phyloP scores from a whole-genome alignment of 441 rosid genomes.

The Populus hybrid region DNA sequence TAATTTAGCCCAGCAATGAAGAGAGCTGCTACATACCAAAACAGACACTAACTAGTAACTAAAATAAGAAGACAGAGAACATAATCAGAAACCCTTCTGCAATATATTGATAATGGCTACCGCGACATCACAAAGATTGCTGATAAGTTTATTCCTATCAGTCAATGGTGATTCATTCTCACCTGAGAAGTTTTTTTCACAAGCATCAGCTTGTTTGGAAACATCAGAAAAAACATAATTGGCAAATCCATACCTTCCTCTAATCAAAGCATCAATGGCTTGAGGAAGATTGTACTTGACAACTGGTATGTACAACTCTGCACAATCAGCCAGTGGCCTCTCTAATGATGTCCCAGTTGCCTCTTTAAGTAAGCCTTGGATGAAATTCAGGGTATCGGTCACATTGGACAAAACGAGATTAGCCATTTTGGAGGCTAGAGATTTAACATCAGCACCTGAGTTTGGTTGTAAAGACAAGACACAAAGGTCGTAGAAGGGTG shows the following conservation, averaged over 20 bases:
- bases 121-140: constrained; percentile 60
- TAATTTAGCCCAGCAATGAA: background rate
- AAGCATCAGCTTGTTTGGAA: constrained; percentile 50
- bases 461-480: constrained; percentile 38
- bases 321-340: constrained; percentile 68
- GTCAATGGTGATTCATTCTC: constrained; percentile 36
- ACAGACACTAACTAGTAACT: background rate
- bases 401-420: constrained; percentile 48
- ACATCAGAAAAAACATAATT: constrained; percentile 55
- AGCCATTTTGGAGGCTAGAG: constrained; percentile 51
- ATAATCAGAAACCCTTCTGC: constrained; percentile 25
- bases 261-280: constrained; percentile 58
- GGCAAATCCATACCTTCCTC: constrained; percentile 56
- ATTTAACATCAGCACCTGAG: constrained; percentile 36
- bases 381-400: constrained; percentile 49
- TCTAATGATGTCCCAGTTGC: constrained; percentile 50
- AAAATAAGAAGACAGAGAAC: background rate
- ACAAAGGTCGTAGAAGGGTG: constrained; percentile 68
- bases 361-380: constrained; percentile 41
- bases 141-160: constrained; percentile 47
- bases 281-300: constrained; percentile 82
- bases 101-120: constrained; percentile 53
- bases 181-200: constrained; percentile 53
- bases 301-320: constrained; percentile 75
- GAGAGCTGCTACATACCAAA: background rate